Conservation (phyloP, 768 basidiomycete species). For the Ramaria sp. region DNA sequence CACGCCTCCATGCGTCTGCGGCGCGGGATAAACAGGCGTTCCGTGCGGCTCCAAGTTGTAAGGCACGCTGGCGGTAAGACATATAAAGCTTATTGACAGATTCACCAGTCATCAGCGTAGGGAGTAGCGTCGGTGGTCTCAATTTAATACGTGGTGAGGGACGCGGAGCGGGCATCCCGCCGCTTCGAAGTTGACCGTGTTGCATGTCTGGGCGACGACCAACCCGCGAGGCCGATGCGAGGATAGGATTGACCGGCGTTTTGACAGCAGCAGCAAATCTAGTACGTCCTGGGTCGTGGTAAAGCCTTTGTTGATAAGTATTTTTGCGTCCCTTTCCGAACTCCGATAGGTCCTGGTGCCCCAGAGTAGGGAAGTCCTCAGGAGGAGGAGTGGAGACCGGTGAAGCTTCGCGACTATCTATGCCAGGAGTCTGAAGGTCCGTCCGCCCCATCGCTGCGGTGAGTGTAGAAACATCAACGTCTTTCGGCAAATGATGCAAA, state of each 20-base stretch:
- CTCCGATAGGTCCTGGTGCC: constrained; percentile 22
- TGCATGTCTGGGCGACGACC: constrained; percentile 1
- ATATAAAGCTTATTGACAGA: constrained; percentile 75
- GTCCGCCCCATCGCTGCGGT: constrained; percentile 59
- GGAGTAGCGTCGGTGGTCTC: constrained; percentile 71
- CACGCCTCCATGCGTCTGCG: constrained; percentile 91
- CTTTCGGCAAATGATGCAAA: constrained; percentile 80
- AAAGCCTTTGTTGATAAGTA: constrained; percentile 27
- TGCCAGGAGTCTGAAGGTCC: constrained; percentile 39
- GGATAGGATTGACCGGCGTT: constrained; percentile 28
- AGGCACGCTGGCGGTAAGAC: constrained; percentile 75
- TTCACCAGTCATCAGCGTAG: constrained; percentile 82
- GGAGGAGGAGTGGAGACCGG: constrained; percentile 23
- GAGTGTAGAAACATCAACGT: constrained; percentile 67
- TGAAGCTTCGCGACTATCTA: constrained; percentile 1
- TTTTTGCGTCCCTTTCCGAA: constrained; percentile 29
- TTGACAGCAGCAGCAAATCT: constrained; percentile 89
- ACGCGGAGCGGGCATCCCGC: constrained; percentile 39
- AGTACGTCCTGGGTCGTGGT: constrained; percentile 78
- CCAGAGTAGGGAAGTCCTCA: constrained; percentile 69
- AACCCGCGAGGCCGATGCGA: neutral
- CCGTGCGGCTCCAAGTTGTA: constrained; percentile 87
- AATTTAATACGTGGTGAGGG: constrained; percentile 81
- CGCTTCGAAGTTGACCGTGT: neutral
- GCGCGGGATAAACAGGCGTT: constrained; percentile 93